Conservation (phyloP, 345 rosid genomes). For the Syzygium aqueum region DNA sequence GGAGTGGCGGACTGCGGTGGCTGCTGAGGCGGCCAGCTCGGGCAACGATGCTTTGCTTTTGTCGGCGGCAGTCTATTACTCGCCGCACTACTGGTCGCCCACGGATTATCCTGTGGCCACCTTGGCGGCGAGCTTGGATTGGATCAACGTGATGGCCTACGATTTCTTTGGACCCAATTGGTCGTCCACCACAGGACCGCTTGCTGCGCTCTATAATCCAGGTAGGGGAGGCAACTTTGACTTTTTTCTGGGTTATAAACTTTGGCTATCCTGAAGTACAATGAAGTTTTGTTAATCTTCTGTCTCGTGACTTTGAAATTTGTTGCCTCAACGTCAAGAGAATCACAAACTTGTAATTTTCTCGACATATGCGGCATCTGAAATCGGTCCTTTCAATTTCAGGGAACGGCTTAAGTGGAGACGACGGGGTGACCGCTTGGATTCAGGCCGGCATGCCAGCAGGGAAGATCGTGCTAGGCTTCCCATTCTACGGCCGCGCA, state of each 20-base stretch:
- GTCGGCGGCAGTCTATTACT: constrained; percentile 42
- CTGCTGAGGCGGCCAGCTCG: constrained; percentile 25
- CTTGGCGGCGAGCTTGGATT: constrained; percentile 36
- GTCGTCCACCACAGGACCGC: constrained; percentile 43
- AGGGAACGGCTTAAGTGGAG: constrained; percentile 33
- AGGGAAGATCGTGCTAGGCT: constrained; percentile 45
- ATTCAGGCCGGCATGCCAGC: constrained; percentile 33
- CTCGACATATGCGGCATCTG: neutral
- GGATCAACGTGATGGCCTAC: constrained; percentile 55
- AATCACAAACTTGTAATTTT: neutral
- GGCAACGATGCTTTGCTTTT: constrained; percentile 25
- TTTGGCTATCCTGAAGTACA: neutral
- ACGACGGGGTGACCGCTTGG: constrained; percentile 50
- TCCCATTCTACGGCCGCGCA: constrained; percentile 53
- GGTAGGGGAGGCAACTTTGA: neutral
- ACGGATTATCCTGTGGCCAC: constrained; percentile 29
- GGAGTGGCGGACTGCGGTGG: constrained; percentile 43
- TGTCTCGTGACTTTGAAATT: neutral
- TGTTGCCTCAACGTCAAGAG: neutral
- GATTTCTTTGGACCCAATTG: constrained; percentile 51
- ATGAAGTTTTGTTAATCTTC: neutral
- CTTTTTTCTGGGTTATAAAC: neutral
- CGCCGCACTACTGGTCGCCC: constrained; percentile 3
- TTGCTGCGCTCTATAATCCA: constrained; percentile 52
- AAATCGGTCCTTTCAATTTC: neutral